These are phyloP conservation scores for Porpolomopsis calyptriformis DNA, from an alignment of 768 basidiomycete genomes.

Conservation along the genomic window DNA sequence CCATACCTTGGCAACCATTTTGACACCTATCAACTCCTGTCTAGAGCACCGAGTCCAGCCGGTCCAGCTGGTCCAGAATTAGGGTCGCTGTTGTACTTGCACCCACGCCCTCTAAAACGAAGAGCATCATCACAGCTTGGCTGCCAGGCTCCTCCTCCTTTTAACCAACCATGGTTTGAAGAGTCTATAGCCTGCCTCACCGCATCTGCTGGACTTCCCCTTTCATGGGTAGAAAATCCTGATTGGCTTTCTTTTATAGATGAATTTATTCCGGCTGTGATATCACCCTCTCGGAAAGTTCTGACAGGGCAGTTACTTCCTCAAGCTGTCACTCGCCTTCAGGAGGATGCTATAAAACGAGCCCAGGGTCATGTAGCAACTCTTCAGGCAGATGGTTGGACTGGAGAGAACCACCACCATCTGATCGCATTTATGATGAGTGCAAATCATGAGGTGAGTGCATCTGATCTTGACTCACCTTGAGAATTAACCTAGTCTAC, in stretches of 20 bases:
- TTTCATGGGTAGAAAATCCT: conserved; percentile 29
- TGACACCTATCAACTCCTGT: no score
- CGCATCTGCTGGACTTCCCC: conserved; percentile 23
- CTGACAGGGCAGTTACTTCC: conserved; percentile 19
- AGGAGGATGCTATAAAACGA: background rate
- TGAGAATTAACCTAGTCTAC: no score
- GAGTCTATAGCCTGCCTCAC: conserved; percentile 16
- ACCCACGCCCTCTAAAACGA: no score
- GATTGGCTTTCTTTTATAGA: conserved; percentile 22
- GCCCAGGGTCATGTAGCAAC: conserved; percentile 9
- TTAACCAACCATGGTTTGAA: no score
- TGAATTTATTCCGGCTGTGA: conserved; percentile 22
- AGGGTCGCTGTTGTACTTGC: no score
- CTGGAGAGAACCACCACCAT: conserved; percentile 17
- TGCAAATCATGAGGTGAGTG: conserved; percentile 9
- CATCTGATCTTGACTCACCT: background rate
- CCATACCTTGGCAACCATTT: no score
- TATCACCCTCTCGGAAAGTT: conserved; percentile 15
- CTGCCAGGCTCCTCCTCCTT: no score
- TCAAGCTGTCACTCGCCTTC: conserved; percentile 1
- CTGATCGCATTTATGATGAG: conserved; percentile 25
- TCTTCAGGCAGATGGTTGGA: conserved; percentile 19
- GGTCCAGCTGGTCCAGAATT: no score
- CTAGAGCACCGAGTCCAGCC: no score
- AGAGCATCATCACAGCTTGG: no score